Evolutionary conservation across 768 basidiomycete genomes (phyloP).

Genomic region (Tephrocybe sp.): DNA sequence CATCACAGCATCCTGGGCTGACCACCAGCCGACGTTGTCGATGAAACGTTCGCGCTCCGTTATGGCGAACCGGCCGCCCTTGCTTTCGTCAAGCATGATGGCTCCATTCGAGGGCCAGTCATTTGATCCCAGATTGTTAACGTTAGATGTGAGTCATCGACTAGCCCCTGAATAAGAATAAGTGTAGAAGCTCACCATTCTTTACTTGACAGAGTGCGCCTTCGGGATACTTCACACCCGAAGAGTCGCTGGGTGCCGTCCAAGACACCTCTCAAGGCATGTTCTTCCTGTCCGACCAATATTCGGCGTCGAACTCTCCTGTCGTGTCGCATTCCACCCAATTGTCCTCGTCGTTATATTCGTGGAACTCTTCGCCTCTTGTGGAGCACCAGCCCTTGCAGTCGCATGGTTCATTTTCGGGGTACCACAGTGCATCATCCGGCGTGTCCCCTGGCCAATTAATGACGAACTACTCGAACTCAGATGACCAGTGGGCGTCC

Average conservation of each 20-base stretch:
- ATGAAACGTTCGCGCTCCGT: constrained; percentile 21
- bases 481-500: constrained; percentile 9
- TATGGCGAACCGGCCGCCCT: constrained; percentile 10
- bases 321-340: constrained; percentile 23
- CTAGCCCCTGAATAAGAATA: not conserved
- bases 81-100: not conserved
- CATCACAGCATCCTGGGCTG: constrained; percentile 5
- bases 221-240: constrained; percentile 11
- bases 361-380: constrained; percentile 32
- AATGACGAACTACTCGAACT: not conserved
- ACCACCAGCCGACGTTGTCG: constrained; percentile 7
- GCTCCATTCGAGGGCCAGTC: constrained; percentile 9
- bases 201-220: not conserved
- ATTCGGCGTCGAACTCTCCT: constrained; percentile 12
- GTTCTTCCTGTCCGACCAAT: constrained; percentile 13
- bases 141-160: constrained; percentile 12
- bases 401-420: not conserved
- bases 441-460: not conserved
- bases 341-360: constrained; percentile 37
- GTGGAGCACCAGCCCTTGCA: not conserved
- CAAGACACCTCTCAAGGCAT: constrained; percentile 9
- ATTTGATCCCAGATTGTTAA: constrained; percentile 11
- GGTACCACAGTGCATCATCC: not conserved
- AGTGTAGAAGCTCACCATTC: not conserved
- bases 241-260: constrained; percentile 14